Evolutionary conservation across 441 rosid species (phyloP), one percentile per base, ranked within the genome.

Genomic region (Euphorbia schlechtendalii): DNA sequence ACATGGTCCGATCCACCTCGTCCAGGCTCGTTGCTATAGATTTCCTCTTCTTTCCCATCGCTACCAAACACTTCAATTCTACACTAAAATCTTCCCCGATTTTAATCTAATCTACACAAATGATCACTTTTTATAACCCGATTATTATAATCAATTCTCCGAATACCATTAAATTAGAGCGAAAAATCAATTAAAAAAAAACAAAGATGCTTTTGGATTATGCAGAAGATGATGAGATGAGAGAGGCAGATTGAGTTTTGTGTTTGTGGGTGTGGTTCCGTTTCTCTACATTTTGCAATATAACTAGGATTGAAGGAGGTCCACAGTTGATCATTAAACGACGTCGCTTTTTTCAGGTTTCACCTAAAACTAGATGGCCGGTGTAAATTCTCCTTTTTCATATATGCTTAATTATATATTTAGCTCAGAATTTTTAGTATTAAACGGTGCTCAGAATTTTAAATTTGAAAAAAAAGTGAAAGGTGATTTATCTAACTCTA

Each of bases 1-100:
- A 86, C 83, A 89, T 84, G 74, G 81, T 89, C 73, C 96, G 96
- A 87, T 91, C 98, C 82, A 89, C 96, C 84, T 89, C 98, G 66
- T 91, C 96, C 12, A 91, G 90, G 78, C 89, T 84, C 22, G 87
- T 78, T 7, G 87, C 90, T 43, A 80, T 80, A 0, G 98, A 87
- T 73, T 91, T 91, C 71, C 98, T 82, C 87, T 91, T 89, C 88
- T 91, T 91, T 68, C 83, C 92, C 92, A 91, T 85, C 67, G 34
- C 58, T 25, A 56, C 40, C 36, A 56, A 30, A 56, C 38, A 43
- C 51, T 45, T 18, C 7, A 30, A 45, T 61, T 61, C 30, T 21
- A 43, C 40, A 18, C 13, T 8, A 12, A 48, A n/a, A 48, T 2
- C 13, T 40, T n/a, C 45, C 12, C 51, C 30, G 63, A 40, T 59